Evolutionary conservation across 148 eudicot genomes (phyloP), one percentile per base, ranked within the genome.

Genomic region (Silene uniflora): DNA sequence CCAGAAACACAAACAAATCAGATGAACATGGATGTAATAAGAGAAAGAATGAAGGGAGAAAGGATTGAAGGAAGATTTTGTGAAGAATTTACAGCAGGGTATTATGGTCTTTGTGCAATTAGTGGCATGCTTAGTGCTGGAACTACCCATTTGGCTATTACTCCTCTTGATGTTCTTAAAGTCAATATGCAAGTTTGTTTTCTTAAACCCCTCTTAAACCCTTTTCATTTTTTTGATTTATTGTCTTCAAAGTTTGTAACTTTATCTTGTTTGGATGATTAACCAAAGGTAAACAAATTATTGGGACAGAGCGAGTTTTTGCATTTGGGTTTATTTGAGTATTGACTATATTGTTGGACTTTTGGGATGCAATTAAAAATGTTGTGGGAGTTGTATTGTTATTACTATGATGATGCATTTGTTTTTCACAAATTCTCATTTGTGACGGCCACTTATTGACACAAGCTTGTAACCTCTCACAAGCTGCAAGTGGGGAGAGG

Each of bases 121-220:
- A 95, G 93, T 10, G 98, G 98, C 65, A 91, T 91, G 97, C 80
- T 93, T 62, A 86, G 98, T 75, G 93, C 97, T 77, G 98, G 95
- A 10, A 81, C 95, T 58, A 87, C 95, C 72, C 98, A 93, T 87
- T 84, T 93, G 77, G 91, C 89, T 62, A 84, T 91, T 56, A 93
- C 98, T 63, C 98, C 98, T 69, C 90, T 93, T 75, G 98, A 93
- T 88, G 98, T 93, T 56, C 88, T 93, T 35, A 93, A 93, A 86
- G 98, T 93, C 29, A 90, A 93, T 82, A 93, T 91, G 98, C 98
- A 93, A 81, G 98, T 91, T 7, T n/a, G 71, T 79, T 58, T 75
- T 67, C 46, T 22, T 58, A n/a, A 7, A 62, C 59, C 71, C 24
- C 46, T 25, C 76, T 80, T 24, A 80, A 76, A 76, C 83, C 83